Percentiles rank a stretch among this genome's conserved stretches.
phyloP scores from a whole-genome alignment of 2,329 filamentous ascomycete species.

The Neonectria ditissima region DNA sequence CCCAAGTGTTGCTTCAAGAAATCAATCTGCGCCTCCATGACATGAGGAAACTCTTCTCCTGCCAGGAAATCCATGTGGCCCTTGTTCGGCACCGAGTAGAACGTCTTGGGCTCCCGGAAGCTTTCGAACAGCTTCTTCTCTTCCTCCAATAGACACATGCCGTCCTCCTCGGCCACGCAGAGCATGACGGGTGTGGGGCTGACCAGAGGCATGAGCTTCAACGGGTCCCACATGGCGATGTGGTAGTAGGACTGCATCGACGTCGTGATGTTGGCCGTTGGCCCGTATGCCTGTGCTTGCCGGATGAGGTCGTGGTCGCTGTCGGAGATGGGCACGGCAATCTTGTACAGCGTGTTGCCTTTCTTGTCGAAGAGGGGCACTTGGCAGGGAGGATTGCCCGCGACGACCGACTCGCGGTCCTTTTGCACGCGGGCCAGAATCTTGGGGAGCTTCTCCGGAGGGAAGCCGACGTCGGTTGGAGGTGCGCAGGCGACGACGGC shows the following conservation, averaged over 20 bases:
- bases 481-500: constrained; percentile 12
- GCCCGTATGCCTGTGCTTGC: constrained; percentile 15
- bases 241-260: constrained; percentile 26
- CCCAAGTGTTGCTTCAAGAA: constrained; percentile 6
- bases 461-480: constrained; percentile 11
- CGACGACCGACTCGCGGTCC: constrained; percentile 15
- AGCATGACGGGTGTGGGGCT: constrained; percentile 19
- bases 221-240: constrained; percentile 20
- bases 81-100: constrained; percentile 20
- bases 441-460: constrained; percentile 13
- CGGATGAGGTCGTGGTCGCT: constrained; percentile 19
- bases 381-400: constrained; percentile 16
- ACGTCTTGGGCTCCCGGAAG: constrained; percentile 14
- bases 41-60: constrained; percentile 4
- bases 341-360: constrained; percentile 18
- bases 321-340: constrained; percentile 15
- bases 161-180: constrained; percentile 14
- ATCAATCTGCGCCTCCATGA: constrained; percentile 5
- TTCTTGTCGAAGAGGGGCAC: constrained; percentile 21
- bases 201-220: constrained; percentile 15
- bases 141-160: constrained; percentile 13
- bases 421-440: constrained; percentile 18
- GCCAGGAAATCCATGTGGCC: constrained; percentile 22
- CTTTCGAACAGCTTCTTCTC: constrained; percentile 21
- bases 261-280: constrained; percentile 19